Percentiles rank a stretch among this genome's conserved stretches.
Conservation (phyloP, 2,329 filamentous ascomycete species). For the Akanthomyces lecanii region DNA sequence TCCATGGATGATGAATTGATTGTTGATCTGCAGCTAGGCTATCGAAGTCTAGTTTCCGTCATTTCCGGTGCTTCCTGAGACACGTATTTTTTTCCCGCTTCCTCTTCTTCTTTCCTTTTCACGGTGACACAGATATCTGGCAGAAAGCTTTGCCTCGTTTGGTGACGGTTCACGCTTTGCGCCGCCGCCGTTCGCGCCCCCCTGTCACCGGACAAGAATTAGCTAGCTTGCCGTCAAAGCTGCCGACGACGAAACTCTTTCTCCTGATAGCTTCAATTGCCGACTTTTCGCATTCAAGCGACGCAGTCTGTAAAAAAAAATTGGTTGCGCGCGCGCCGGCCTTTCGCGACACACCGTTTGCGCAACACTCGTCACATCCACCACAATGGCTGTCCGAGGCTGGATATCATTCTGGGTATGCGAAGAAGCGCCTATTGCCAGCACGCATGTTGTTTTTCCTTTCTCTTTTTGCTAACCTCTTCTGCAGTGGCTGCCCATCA, state of each 20-base stretch:
- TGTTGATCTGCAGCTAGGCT: background rate
- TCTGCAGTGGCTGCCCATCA: constrained; percentile 59
- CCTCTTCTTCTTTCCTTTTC: background rate
- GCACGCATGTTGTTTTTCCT: background rate
- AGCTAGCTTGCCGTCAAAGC: no score
- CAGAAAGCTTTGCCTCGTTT: no score
- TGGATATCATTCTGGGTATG: constrained; percentile 39
- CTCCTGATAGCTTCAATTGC: no score
- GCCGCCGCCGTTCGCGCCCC: background rate
- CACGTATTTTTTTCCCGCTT: background rate
- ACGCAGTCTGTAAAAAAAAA: no score
- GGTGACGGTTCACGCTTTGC: background rate
- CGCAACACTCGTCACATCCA: background rate
- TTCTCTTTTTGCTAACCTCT: background rate
- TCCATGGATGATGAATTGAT: background rate
- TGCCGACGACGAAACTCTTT: no score
- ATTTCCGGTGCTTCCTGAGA: background rate
- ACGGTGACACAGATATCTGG: no score
- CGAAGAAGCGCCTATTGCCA: background rate
- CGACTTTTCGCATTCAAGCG: no score
- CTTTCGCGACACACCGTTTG: no score
- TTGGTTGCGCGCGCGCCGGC: no score
- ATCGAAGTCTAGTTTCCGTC: background rate
- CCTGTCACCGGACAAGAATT: background rate
- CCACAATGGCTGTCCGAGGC: constrained; percentile 30